A percentile compares a stretch with the other conserved stretches of the same genome.
phyloP scores from a whole-genome alignment of 2,329 filamentous ascomycete genomes.

The Mycosphaerelloides madeirae region DNA sequence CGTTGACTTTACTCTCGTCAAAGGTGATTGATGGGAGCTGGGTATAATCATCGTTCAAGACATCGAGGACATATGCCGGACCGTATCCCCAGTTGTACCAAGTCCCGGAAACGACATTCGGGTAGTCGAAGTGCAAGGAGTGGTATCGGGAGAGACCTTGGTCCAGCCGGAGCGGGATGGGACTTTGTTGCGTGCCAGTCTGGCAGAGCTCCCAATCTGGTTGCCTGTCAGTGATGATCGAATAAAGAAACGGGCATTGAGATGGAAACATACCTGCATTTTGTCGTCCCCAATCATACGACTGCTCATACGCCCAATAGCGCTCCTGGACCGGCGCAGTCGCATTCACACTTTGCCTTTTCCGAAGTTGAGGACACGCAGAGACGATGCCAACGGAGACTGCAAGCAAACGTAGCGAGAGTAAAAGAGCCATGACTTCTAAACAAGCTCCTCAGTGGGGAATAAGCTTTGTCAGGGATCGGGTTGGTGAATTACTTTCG shows the following conservation, averaged over 20 bases:
- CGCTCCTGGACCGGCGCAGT: constrained; percentile 8
- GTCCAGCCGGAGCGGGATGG: constrained; percentile 42
- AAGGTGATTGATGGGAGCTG: constrained; percentile 41
- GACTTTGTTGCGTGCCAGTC: constrained; percentile 48
- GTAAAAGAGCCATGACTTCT: too few species aligned
- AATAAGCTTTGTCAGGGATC: too few species aligned
- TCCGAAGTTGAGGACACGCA: constrained; percentile 5
- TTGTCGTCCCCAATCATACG: constrained; percentile 20
- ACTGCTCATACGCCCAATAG: constrained; percentile 20
- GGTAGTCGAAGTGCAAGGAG: constrained; percentile 41
- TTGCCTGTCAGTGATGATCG: constrained; percentile 16
- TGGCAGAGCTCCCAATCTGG: constrained; percentile 45
- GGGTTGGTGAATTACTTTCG: too few species aligned
- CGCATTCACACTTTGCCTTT: constrained; percentile 11
- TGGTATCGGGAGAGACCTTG: constrained; percentile 41
- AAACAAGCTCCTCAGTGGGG: too few species aligned
- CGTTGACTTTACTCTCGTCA: constrained; percentile 43
- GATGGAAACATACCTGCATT: constrained; percentile 9
- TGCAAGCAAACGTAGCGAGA: neutral
- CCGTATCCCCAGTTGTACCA: constrained; percentile 50
- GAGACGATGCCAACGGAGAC: neutral
- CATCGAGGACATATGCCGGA: constrained; percentile 40
- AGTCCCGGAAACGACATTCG: constrained; percentile 34
- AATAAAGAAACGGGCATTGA: too few species aligned
- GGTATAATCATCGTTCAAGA: constrained; percentile 32